Percentiles rank a stretch among this genome's conserved stretches.
phyloP scores from a whole-genome alignment of 2,329 filamentous ascomycete genomes.

The Penicillium oxalicum region DNA sequence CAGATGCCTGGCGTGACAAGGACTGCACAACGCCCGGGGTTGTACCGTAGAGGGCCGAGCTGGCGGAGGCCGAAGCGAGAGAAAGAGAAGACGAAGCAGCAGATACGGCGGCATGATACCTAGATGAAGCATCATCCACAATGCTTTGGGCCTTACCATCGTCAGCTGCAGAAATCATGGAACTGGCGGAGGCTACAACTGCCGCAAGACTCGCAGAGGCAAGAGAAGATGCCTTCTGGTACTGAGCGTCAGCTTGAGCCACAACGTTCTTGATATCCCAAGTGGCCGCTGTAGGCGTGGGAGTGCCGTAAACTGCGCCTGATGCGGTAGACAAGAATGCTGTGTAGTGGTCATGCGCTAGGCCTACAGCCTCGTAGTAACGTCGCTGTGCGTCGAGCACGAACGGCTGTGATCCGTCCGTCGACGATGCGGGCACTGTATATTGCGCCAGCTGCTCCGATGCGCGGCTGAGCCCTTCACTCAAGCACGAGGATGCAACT shows the following conservation, averaged over 20 bases:
- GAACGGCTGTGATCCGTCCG: constrained; percentile 49
- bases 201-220: constrained; percentile 40
- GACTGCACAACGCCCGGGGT: constrained; percentile 41
- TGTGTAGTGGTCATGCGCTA: constrained; percentile 72
- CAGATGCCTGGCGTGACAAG: constrained; percentile 50
- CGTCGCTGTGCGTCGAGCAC: constrained; percentile 58
- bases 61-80: constrained; percentile 37
- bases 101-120: constrained; percentile 41
- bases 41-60: constrained; percentile 42
- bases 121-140: constrained; percentile 40
- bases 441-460: constrained; percentile 66
- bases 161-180: constrained; percentile 28
- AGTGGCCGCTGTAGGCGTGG: constrained; percentile 40
- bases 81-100: constrained; percentile 40
- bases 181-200: constrained; percentile 38
- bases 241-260: constrained; percentile 32
- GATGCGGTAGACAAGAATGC: constrained; percentile 69
- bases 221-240: constrained; percentile 30
- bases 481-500: constrained; percentile 63
- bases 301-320: constrained; percentile 60
- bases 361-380: constrained; percentile 72
- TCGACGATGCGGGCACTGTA: constrained; percentile 58
- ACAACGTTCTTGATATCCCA: constrained; percentile 30
- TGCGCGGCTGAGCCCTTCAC: constrained; percentile 64
- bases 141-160: constrained; percentile 35